phyloP scores from a whole-genome alignment of 352 stramenopile genomes.

The Hyaloperonospora brassicae region DNA sequence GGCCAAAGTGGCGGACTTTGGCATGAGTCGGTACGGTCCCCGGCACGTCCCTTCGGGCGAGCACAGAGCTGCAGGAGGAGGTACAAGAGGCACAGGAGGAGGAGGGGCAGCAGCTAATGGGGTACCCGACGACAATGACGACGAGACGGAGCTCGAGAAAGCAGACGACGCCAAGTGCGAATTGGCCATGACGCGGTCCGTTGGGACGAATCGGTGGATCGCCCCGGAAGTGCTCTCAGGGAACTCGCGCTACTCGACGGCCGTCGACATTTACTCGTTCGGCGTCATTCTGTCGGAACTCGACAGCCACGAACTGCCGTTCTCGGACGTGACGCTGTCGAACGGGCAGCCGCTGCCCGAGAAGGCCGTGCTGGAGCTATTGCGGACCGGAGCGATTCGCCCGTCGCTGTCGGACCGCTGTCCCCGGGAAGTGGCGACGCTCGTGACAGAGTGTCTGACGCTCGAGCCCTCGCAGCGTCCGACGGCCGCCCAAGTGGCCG shows the following conservation, averaged over 20 bases:
- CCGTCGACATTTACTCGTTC: slow-evolving; percentile 68
- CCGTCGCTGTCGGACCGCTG: slow-evolving; percentile 44
- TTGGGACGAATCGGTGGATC: slow-evolving; percentile 44
- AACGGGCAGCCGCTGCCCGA: slow-evolving; percentile 46
- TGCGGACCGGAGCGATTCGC: slow-evolving; percentile 42
- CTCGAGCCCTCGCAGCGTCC: slow-evolving; percentile 40
- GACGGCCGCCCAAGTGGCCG: slow-evolving; percentile 28
- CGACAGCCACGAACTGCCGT: slow-evolving; percentile 61
- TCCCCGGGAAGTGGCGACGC: slow-evolving; percentile 30
- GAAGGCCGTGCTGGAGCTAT: slow-evolving; percentile 39
- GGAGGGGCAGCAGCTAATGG: slow-evolving; percentile 4
- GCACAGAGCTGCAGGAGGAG: too few relatives aligned
- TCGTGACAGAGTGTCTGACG: slow-evolving; percentile 51
- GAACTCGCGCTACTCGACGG: slow-evolving; percentile 31
- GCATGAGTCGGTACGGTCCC: slow-evolving; percentile 38
- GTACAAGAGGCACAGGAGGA: too few relatives aligned
- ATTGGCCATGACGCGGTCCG: slow-evolving; percentile 22
- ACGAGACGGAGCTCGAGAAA: neutral
- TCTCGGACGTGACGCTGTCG: slow-evolving; percentile 49
- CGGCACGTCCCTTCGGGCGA: neutral
- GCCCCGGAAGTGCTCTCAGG: slow-evolving; percentile 56
- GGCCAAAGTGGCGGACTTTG: slow-evolving; percentile 69
- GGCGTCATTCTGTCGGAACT: slow-evolving; percentile 63
- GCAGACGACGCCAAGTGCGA: neutral
- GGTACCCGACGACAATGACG: slow-evolving; percentile 21